Percentiles rank a stretch among this genome's conserved stretches.
Evolutionary conservation across 352 stramenopile genomes (phyloP).

Genomic region (Globisporangium abappressorium): DNA sequence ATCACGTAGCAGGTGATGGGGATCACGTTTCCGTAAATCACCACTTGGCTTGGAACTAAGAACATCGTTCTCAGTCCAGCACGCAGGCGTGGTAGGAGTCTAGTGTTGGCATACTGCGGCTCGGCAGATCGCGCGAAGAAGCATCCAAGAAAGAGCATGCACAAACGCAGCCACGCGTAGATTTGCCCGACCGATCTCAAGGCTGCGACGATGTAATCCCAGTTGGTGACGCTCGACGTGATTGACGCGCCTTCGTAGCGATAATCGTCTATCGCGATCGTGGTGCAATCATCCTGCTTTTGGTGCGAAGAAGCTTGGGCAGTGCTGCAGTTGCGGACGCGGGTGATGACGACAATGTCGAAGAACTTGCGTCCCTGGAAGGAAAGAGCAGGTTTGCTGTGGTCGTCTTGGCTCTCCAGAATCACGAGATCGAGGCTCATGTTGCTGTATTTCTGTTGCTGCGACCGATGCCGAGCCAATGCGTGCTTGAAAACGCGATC

Average conservation of each 20-base stretch:
- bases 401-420: slow-evolving; percentile 3
- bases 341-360: slow-evolving; percentile 6
- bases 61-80: slow-evolving; percentile 14
- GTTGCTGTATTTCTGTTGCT: neutral
- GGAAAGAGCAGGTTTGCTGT: slow-evolving; percentile 4
- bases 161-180: slow-evolving; percentile 16
- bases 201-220: slow-evolving; percentile 1
- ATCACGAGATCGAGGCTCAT: slow-evolving; percentile 5
- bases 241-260: slow-evolving; percentile 13
- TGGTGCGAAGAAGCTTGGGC: neutral
- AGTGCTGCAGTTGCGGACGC: slow-evolving; percentile 5
- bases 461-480: neutral
- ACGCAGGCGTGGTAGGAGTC: neutral
- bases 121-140: slow-evolving; percentile 12
- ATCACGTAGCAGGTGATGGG: slow-evolving; percentile 21
- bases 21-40: slow-evolving; percentile 22
- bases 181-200: slow-evolving; percentile 16
- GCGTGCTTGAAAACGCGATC: slow-evolving; percentile 6
- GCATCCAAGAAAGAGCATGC: slow-evolving; percentile 17
- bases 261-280: slow-evolving; percentile 15
- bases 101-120: neutral
- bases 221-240: slow-evolving; percentile 5
- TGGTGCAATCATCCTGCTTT: neutral
- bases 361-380: slow-evolving; percentile 7
- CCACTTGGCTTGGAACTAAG: slow-evolving; percentile 19